Evolutionary conservation across 495 filamentous ascomycete species (phyloP).

Genomic region (Podospora pseudopauciseta): DNA sequence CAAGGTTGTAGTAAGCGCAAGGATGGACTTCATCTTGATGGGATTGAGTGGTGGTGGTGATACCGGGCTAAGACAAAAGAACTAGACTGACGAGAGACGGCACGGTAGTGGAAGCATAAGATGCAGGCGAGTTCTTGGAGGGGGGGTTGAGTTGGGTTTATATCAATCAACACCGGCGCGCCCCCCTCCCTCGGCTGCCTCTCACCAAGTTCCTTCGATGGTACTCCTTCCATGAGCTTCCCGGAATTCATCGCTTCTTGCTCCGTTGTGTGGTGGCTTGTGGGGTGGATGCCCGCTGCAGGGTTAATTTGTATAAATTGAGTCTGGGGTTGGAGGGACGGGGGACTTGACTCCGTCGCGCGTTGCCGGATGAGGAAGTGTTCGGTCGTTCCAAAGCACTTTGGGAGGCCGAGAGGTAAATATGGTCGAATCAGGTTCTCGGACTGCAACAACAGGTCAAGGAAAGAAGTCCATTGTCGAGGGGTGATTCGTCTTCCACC

Average conservation of each 20-base stretch:
- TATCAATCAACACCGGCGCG: background rate
- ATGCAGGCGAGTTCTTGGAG: background rate
- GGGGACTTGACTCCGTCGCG: background rate
- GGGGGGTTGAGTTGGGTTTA: background rate
- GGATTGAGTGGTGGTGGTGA: background rate
- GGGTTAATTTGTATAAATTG: background rate
- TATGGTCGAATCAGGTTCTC: background rate
- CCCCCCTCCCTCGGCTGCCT: background rate
- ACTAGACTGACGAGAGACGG: background rate
- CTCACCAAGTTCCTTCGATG: background rate
- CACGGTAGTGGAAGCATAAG: conserved; percentile 11
- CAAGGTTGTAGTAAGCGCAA: conserved; percentile 26
- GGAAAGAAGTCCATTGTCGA: background rate
- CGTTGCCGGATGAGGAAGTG: background rate
- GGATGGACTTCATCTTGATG: conserved; percentile 35
- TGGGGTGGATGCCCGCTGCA: background rate
- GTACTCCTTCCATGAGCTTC: background rate
- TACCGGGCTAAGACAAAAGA: background rate
- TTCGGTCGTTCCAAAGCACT: background rate
- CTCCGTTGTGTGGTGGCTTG: conserved; percentile 7
- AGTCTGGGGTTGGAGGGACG: background rate
- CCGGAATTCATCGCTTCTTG: background rate
- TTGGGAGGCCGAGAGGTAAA: background rate
- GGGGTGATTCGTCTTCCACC: background rate
- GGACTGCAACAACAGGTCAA: background rate